Conservation (phyloP, 1,139 yeast species). For the Taiozyma onychis region DNA sequence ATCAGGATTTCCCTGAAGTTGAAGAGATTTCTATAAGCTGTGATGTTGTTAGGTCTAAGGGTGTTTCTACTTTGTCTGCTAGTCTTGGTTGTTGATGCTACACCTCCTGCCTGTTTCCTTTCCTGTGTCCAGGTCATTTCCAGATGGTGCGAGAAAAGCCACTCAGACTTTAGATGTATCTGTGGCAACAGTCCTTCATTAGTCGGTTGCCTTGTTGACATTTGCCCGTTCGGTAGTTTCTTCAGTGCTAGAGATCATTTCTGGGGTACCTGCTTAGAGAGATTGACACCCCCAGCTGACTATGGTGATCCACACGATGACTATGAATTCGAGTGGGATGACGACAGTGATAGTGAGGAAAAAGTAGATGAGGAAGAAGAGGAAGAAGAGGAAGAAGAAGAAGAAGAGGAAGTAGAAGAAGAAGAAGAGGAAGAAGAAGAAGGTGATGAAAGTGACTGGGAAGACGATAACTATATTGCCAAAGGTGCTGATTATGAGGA, state of each 20-base stretch:
- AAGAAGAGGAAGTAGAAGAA: neutral
- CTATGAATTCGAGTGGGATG: constrained; percentile 6
- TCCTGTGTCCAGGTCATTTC: constrained; percentile 39
- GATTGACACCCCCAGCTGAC: constrained; percentile 16
- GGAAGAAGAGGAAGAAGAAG: constrained; percentile 1
- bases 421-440: constrained; percentile 1
- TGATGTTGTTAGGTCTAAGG: neutral
- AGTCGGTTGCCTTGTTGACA: constrained; percentile 42
- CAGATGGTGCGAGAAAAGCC: constrained; percentile 29
- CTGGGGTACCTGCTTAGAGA: constrained; percentile 49
- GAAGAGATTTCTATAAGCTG: neutral
- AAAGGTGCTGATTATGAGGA: constrained; percentile 3
- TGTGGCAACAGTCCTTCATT: constrained; percentile 35
- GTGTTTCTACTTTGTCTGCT: neutral
- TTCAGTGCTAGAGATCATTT: constrained; percentile 49
- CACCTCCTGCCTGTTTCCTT: constrained; percentile 52
- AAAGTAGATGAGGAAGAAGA: neutral
- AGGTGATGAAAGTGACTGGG: constrained; percentile 1
- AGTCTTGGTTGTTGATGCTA: constrained; percentile 24
- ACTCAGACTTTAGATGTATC: constrained; percentile 35
- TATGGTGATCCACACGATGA: constrained; percentile 2
- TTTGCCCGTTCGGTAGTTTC: constrained; percentile 44
- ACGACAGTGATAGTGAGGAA: constrained; percentile 2
- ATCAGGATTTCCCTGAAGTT: neutral
- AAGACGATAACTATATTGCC: neutral